A percentile compares a stretch with the other conserved stretches of the same genome.
Conservation (phyloP, 2,329 filamentous ascomycete species). For the Cercospora canescens region DNA sequence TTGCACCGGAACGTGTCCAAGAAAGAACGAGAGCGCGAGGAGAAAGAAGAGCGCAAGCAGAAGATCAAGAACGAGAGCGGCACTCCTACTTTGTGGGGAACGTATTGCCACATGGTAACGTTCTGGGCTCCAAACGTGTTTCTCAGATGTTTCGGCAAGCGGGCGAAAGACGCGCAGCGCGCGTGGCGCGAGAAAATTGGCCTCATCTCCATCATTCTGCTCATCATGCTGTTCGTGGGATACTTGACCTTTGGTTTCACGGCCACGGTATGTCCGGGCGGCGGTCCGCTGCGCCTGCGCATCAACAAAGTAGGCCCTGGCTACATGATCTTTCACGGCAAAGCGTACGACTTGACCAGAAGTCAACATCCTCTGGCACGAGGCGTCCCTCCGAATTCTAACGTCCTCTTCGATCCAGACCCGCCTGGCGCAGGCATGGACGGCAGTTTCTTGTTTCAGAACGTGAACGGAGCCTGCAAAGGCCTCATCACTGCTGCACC, state of each 20-base stretch:
- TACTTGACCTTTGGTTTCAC: slow-evolving; percentile 98
- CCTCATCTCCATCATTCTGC: slow-evolving; percentile 85
- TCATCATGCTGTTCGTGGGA: slow-evolving; percentile 86
- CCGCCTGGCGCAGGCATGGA: slow-evolving; percentile 84
- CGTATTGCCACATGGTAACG: slow-evolving; percentile 90
- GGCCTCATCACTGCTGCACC: slow-evolving; percentile 73
- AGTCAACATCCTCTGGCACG: slow-evolving; percentile 78
- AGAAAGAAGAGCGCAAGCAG: slow-evolving; percentile 43
- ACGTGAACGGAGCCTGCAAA: slow-evolving; percentile 97
- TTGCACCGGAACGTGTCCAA: slow-evolving; percentile 66
- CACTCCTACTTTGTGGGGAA: slow-evolving; percentile 88
- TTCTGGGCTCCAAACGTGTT: slow-evolving; percentile 92
- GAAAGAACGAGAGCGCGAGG: slow-evolving; percentile 61
- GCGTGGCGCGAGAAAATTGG: slow-evolving; percentile 99
- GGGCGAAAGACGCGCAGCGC: slow-evolving; percentile 79
- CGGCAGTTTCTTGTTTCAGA: slow-evolving; percentile 96
- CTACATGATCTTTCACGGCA: slow-evolving; percentile 96
- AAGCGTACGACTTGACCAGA: slow-evolving; percentile 77
- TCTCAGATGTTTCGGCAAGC: slow-evolving; percentile 81
- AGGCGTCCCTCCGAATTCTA: slow-evolving; percentile 72
- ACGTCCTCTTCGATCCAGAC: slow-evolving; percentile 84
- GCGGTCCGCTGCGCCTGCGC: slow-evolving; percentile 67
- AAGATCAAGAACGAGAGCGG: slow-evolving; percentile 65
- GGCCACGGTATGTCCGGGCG: slow-evolving; percentile 75
- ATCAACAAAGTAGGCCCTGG: slow-evolving; percentile 78